phyloP scores from a whole-genome alignment of 805 yeast species.

The Ogataea haglerorum region DNA sequence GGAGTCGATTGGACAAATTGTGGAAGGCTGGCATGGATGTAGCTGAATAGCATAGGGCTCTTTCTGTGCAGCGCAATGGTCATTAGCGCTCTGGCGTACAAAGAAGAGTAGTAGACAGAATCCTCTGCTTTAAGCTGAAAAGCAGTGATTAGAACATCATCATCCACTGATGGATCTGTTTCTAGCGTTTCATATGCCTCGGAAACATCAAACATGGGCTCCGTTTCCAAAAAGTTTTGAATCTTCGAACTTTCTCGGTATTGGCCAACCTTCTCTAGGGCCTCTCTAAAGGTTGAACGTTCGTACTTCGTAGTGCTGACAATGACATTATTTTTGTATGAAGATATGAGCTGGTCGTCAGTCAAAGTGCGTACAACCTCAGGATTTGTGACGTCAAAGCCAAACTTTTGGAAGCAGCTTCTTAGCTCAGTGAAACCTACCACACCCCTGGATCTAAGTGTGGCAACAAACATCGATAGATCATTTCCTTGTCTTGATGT shows the following conservation, averaged over 20 bases:
- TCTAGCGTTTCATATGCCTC: conserved; percentile 54
- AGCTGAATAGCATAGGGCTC: conserved; percentile 55
- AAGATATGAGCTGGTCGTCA: conserved; percentile 27
- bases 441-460: conserved; percentile 48
- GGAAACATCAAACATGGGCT: conserved; percentile 41
- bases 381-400: conserved; percentile 26
- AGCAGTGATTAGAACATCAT: conserved; percentile 73
- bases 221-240: conserved; percentile 40
- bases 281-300: conserved; percentile 34
- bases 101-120: conserved; percentile 37
- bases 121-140: conserved; percentile 64
- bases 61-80: conserved; percentile 59
- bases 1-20: conserved; percentile 20
- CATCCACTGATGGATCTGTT: conserved; percentile 51
- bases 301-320: conserved; percentile 23
- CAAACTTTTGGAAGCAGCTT: conserved; percentile 27
- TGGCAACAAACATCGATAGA: conserved; percentile 41
- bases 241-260: conserved; percentile 37
- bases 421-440: conserved; percentile 46
- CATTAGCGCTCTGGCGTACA: conserved; percentile 53
- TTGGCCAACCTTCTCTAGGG: conserved; percentile 38
- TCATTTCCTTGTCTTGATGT: conserved; percentile 45
- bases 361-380: conserved; percentile 18
- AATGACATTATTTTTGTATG: conserved; percentile 27
- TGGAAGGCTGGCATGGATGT: conserved; percentile 45